A percentile compares a stretch with the other conserved stretches of the same genome.
Evolutionary conservation across 2,329 filamentous ascomycete genomes (phyloP).

Genomic region (Chalaropsis thielavioides): DNA sequence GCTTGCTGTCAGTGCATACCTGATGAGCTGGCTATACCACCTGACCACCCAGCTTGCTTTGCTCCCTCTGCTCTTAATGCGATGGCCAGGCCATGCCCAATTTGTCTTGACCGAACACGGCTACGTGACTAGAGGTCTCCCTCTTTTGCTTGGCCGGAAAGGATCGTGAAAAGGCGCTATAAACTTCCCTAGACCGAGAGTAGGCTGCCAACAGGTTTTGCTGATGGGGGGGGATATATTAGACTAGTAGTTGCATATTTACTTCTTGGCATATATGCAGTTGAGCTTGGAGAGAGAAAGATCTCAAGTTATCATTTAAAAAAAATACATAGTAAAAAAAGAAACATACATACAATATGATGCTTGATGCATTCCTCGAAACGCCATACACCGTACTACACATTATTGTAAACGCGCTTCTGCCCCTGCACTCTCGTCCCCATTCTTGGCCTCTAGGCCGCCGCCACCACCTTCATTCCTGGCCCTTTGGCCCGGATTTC

Average conservation of each 20-base stretch:
- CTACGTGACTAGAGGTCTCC: not conserved
- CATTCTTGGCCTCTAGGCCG: not conserved
- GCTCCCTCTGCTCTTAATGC: not conserved
- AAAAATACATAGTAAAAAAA: not conserved
- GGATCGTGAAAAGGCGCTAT: not conserved
- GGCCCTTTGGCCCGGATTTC: not conserved
- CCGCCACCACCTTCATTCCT: not conserved
- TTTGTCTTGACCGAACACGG: not conserved
- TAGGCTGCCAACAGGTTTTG: not conserved
- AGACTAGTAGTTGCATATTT: too few relatives aligned
- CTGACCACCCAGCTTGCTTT: too few relatives aligned
- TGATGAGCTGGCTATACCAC: not conserved
- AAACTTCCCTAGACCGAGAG: not conserved
- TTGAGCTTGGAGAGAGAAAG: not conserved
- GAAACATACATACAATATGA: not conserved
- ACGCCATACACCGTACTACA: slow-evolving; percentile 1
- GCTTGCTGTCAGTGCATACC: not conserved
- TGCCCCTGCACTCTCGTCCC: not conserved
- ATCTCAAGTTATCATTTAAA: not conserved
- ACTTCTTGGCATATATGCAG: too few relatives aligned
- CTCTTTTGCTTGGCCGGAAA: not conserved
- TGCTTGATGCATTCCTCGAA: not conserved
- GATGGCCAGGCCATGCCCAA: not conserved
- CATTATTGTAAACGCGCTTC: not conserved
- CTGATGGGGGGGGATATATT: too few relatives aligned